A percentile compares a stretch with the other conserved stretches of the same genome.
Evolutionary conservation across 371 early-diverging fungal genomes (phyloP).

Genomic region (Gilbertella persicaria): DNA sequence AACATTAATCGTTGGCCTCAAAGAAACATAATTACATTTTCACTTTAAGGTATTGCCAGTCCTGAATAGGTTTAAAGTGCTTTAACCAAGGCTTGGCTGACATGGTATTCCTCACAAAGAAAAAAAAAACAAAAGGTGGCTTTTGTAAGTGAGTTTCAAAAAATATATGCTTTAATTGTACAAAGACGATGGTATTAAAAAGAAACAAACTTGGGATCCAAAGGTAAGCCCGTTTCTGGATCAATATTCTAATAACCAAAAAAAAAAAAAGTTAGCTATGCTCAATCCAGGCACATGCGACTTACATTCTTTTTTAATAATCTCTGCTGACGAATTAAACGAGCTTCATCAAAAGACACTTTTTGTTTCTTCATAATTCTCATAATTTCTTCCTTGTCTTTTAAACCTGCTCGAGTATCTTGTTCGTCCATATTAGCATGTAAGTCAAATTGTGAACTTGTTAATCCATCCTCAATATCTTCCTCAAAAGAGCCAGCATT

Average conservation of each 20-base stretch:
- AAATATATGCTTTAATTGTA: too few relatives aligned
- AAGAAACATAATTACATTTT: slow-evolving; percentile 31
- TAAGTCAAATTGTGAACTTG: slow-evolving; percentile 74
- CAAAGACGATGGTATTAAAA: too few relatives aligned
- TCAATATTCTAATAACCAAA: slow-evolving; percentile 64
- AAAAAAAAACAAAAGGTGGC: not conserved
- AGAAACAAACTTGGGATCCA: slow-evolving; percentile 77
- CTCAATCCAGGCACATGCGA: not conserved
- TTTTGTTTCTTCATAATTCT: slow-evolving; percentile 74
- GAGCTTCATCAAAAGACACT: slow-evolving; percentile 80
- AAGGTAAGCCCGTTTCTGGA: slow-evolving; percentile 75
- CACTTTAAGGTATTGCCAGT: slow-evolving; percentile 46
- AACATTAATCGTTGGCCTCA: not conserved
- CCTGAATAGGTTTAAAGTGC: slow-evolving; percentile 16
- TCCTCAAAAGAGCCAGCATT: slow-evolving; percentile 54
- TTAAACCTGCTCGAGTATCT: slow-evolving; percentile 75
- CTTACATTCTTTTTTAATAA: slow-evolving; percentile 67
- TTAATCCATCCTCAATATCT: slow-evolving; percentile 73
- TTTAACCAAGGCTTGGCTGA: slow-evolving; percentile 29
- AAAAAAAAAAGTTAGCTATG: not conserved
- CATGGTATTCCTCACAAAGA: slow-evolving; percentile 3
- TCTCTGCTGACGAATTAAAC: slow-evolving; percentile 74
- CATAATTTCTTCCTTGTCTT: slow-evolving; percentile 70
- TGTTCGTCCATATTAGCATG: slow-evolving; percentile 62
- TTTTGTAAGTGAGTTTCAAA: too few relatives aligned